Percentiles rank a stretch among this genome's conserved stretches.
Conservation (phyloP, 352 stramenopile species). For the Phytophthora ramorum region DNA sequence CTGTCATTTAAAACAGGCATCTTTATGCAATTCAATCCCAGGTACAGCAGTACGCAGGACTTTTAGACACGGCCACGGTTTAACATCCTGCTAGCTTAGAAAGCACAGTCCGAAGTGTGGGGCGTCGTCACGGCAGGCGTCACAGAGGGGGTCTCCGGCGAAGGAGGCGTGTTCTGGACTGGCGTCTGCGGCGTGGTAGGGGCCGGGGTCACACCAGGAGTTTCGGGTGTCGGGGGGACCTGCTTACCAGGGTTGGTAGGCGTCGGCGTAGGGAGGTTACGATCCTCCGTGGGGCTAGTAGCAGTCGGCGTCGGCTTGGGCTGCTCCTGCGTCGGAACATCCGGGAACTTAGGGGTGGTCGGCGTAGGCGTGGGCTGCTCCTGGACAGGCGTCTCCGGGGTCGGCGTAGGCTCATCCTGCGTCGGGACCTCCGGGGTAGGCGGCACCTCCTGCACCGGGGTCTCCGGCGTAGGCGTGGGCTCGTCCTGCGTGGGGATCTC, state of each 20-base stretch:
- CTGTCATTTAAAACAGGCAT: conserved; percentile 20
- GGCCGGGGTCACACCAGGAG: conserved; percentile 10
- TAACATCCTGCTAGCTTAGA: conserved; percentile 6
- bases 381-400: conserved; percentile 5
- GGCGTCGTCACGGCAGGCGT: conserved; percentile 21
- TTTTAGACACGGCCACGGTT: background rate
- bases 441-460: conserved; percentile 5
- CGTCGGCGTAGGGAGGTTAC: background rate
- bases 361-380: background rate
- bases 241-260: background rate
- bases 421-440: background rate
- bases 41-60: background rate
- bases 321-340: conserved; percentile 9
- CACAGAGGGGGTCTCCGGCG: conserved; percentile 18
- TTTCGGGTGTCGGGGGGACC: background rate
- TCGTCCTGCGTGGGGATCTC: background rate
- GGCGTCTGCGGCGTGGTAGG: conserved; percentile 7
- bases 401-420: background rate
- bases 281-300: background rate
- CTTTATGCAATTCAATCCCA: conserved; percentile 6
- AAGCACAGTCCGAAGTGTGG: conserved; percentile 30
- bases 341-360: background rate
- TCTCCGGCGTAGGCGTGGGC: conserved; percentile 5
- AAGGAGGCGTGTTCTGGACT: conserved; percentile 9
- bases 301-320: conserved; percentile 6